A percentile compares a stretch with the other conserved stretches of the same genome.
Conservation (phyloP, 1,139 yeast species). For the Yamadazyma taylorii region DNA sequence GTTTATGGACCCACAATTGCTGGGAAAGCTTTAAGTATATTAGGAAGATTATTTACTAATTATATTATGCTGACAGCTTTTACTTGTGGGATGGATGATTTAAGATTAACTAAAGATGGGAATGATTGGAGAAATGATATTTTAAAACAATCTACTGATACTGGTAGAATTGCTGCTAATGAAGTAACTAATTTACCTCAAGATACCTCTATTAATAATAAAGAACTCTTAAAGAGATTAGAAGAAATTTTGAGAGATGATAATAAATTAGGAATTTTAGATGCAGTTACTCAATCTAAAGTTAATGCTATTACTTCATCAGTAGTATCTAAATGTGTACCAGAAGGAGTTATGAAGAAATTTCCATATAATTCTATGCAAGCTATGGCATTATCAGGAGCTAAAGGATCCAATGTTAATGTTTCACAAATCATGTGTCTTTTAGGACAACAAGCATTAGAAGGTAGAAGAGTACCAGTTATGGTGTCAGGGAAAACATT, state of each 20-base stretch:
- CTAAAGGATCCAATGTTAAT: conserved; percentile 97
- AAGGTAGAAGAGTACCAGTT: conserved; percentile 98
- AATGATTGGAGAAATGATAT: conserved; percentile 86
- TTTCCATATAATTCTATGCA: conserved; percentile 98
- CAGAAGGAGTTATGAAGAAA: conserved; percentile 91
- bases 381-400: conserved; percentile 98
- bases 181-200: conserved; percentile 86
- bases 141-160: conserved; percentile 70
- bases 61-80: conserved; percentile 91
- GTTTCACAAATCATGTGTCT: conserved; percentile 99
- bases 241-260: conserved; percentile 96
- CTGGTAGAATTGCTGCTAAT: conserved; percentile 88
- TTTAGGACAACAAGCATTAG: conserved; percentile 98
- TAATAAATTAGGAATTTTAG: conserved; percentile 86
- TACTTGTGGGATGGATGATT: conserved; percentile 99
- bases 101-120: conserved; percentile 89
- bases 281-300: conserved; percentile 93
- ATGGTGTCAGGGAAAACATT: conserved; percentile 98
- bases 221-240: conserved; percentile 82
- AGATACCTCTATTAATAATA: conserved; percentile 56
- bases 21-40: conserved; percentile 83
- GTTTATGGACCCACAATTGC: conserved; percentile 91
- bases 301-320: conserved; percentile 89
- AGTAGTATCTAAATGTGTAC: conserved; percentile 93
- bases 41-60: conserved; percentile 93